Evolutionary conservation across 1,284 basidiomycete genomes (phyloP).

Genomic region (Pterulicium gracile): DNA sequence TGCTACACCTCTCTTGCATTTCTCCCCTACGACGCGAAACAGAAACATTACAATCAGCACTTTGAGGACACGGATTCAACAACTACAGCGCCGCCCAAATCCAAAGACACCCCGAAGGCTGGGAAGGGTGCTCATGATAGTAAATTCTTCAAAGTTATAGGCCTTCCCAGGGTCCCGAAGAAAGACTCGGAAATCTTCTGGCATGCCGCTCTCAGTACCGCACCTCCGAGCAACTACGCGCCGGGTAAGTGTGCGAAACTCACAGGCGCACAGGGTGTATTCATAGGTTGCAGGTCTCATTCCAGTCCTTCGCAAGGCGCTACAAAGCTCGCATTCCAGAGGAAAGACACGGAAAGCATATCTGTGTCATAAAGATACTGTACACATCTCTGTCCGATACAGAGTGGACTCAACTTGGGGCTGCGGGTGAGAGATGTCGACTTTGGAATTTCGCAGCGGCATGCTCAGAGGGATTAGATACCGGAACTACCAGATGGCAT

Average conservation of each 20-base stretch:
- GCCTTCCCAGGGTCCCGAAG: too few species aligned
- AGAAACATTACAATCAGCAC: too few species aligned
- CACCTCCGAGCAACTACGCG: slow-evolving; percentile 59
- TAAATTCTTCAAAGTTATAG: too few species aligned
- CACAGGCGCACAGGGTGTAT: too few species aligned
- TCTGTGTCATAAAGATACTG: slow-evolving; percentile 50
- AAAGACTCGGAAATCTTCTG: slow-evolving; percentile 51
- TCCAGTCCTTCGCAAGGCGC: slow-evolving; percentile 44
- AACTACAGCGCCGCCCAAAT: too few species aligned
- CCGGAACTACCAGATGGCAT: slow-evolving; percentile 78
- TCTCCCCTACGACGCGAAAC: too few species aligned
- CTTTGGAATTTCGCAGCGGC: slow-evolving; percentile 5
- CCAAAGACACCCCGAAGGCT: too few species aligned
- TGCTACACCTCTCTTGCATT: too few species aligned
- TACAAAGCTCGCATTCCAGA: slow-evolving; percentile 40
- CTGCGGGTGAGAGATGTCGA: slow-evolving; percentile 43
- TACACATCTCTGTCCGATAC: slow-evolving; percentile 45
- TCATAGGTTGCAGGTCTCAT: slow-evolving; percentile 45
- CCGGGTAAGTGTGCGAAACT: slow-evolving; percentile 66
- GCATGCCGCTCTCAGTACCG: slow-evolving; percentile 32
- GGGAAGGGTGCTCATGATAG: too few species aligned
- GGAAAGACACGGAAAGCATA: slow-evolving; percentile 48
- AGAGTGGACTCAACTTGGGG: slow-evolving; percentile 59
- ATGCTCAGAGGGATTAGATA: slow-evolving; percentile 39
- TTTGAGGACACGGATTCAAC: too few species aligned